phyloP scores from a whole-genome alignment of 1,284 basidiomycete genomes.

The Marasmius oreades region DNA sequence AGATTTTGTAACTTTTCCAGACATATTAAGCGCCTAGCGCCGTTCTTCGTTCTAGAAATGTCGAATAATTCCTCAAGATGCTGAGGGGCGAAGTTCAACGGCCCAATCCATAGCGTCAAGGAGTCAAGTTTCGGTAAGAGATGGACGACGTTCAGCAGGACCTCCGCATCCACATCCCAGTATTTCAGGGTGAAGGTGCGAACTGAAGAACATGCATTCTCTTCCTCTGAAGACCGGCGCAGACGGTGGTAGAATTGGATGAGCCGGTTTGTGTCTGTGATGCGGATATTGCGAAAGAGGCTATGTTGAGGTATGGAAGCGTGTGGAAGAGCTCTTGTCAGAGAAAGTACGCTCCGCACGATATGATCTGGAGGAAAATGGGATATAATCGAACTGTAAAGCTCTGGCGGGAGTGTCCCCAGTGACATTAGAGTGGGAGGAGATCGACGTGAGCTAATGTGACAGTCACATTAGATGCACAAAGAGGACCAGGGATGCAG shows the following conservation, averaged over 20 bases:
- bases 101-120: constrained; percentile 56
- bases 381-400: constrained; percentile 52
- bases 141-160: constrained; percentile 52
- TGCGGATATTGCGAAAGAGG: constrained; percentile 47
- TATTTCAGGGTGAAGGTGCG: constrained; percentile 45
- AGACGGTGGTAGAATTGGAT: constrained; percentile 47
- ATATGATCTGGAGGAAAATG: constrained; percentile 37
- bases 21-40: constrained; percentile 10
- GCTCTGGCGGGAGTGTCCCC: constrained; percentile 48
- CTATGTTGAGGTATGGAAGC: constrained; percentile 47
- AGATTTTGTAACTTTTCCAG: constrained; percentile 35
- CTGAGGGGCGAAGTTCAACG: constrained; percentile 62
- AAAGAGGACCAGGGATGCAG: neutral
- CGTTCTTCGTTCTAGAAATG: constrained; percentile 26
- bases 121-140: constrained; percentile 45
- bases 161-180: constrained; percentile 62
- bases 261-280: constrained; percentile 42
- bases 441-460: too few relatives aligned
- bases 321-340: constrained; percentile 52
- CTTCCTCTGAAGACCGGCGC: constrained; percentile 18
- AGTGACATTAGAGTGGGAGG: constrained; percentile 12
- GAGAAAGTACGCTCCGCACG: constrained; percentile 43
- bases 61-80: constrained; percentile 58
- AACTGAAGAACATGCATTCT: constrained; percentile 32
- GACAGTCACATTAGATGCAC: neutral